phyloP scores from a whole-genome alignment of 345 rosid genomes.

The Salix koriyanagi region DNA sequence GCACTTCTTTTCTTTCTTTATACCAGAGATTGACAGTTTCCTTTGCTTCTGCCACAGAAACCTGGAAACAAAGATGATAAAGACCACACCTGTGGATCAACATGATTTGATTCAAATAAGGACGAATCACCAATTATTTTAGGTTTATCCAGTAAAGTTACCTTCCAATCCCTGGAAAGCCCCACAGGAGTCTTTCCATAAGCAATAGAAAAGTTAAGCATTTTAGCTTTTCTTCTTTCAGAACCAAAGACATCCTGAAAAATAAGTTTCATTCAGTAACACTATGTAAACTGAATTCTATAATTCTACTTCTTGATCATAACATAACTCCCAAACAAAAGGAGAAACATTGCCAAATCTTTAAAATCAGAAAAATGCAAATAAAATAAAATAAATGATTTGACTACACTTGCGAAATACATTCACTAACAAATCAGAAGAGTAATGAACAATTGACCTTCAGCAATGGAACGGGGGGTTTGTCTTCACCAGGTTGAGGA shows the following conservation, averaged over 20 bases:
- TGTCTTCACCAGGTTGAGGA: constrained; percentile 85
- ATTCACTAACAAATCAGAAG: background rate
- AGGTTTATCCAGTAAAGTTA: constrained; percentile 20
- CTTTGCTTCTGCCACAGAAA: constrained; percentile 72
- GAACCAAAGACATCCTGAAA: constrained; percentile 72
- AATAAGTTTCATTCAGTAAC: constrained; percentile 12
- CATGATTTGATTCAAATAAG: constrained; percentile 5
- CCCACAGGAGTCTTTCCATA: constrained; percentile 90
- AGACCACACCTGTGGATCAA: background rate
- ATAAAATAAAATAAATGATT: background rate
- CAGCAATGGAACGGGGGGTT: constrained; percentile 87
- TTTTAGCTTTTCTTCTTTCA: constrained; percentile 90
- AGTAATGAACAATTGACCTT: constrained; percentile 48
- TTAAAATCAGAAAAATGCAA: background rate
- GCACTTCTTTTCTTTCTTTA: constrained; percentile 82
- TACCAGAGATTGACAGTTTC: constrained; percentile 90
- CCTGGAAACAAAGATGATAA: constrained; percentile 38
- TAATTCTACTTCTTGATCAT: background rate
- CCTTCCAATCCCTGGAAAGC: constrained; percentile 96
- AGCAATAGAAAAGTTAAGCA: constrained; percentile 98
- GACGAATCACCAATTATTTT: background rate
- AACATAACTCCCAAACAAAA: background rate
- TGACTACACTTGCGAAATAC: background rate
- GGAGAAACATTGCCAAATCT: background rate
- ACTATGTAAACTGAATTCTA: background rate